These are phyloP conservation scores for Vigna hirtella DNA, from an alignment of 306 rosid genomes.

Conservation along the genomic window DNA sequence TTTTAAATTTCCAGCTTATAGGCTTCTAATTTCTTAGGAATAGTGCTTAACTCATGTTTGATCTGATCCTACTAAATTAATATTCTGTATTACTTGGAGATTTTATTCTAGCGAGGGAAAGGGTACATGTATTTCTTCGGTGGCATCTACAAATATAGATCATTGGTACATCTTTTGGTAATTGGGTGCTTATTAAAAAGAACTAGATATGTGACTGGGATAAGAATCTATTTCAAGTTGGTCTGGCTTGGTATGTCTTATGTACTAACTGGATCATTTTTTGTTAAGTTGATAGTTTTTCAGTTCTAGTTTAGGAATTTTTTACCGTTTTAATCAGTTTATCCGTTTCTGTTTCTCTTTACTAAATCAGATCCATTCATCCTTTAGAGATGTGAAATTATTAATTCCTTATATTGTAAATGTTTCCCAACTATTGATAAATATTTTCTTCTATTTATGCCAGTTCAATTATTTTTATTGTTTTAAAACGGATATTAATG, in stretches of 20 bases:
- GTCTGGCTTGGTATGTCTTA: background rate
- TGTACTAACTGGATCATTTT: background rate
- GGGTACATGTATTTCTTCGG: background rate
- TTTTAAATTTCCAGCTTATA: background rate
- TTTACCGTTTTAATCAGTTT: background rate
- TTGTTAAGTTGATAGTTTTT: background rate
- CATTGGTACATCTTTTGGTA: background rate
- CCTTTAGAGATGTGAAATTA: background rate
- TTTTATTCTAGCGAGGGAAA: conserved; percentile 5
- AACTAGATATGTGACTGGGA: background rate
- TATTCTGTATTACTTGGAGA: conserved; percentile 25
- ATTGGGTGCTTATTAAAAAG: background rate
- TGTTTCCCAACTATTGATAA: background rate
- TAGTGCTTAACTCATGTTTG: background rate
- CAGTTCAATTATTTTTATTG: background rate
- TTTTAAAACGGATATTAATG: background rate
- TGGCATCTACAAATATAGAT: background rate
- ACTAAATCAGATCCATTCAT: background rate
- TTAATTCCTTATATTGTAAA: background rate
- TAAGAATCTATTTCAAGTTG: background rate
- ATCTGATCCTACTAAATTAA: conserved; percentile 17
- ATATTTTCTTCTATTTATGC: background rate
- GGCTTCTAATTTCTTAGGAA: conserved; percentile 22
- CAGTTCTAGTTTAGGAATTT: background rate
- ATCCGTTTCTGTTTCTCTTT: background rate